Evolutionary conservation across 2,329 filamentous ascomycete species (phyloP), one percentile per base, ranked within the genome.

Genomic region (Sordariomycetes sp.): DNA sequence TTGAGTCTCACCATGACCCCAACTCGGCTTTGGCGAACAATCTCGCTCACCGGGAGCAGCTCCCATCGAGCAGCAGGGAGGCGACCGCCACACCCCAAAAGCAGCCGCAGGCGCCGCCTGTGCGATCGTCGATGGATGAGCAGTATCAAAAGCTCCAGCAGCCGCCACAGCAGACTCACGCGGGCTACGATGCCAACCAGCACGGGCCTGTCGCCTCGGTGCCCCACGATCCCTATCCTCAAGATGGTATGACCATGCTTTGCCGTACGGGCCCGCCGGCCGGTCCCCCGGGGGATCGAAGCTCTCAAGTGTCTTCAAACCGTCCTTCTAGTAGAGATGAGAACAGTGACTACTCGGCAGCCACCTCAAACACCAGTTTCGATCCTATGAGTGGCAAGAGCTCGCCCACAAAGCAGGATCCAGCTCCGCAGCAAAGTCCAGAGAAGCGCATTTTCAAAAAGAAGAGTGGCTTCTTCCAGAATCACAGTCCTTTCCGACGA

Each of bases 211-310:
- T 85, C 39, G 68, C 78, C 4, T 61, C 75, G 11, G 74, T 94
- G 3, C 87, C 90, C 11, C 87, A 95, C 48, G 93, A 96, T 47
- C 86, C 92, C 8, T 95, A 95, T 53, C 88, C 90, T 0, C 76
- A 82, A 56, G 90, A 96, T 53, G 90, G 88, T 5, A 96, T 96
- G 87, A 95, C 90, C 0, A 94, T 96, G 75, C 82, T 95, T 42
- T 96, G 90, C 58, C 79, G 87, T 39, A 79, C 84, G 25, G 82
- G 77, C 9, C n/a, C n/a, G n/a, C 70, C 77, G 38, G 75, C 80
- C 24, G 79, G 79, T 4, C 73, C 80, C 25, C 49, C 53, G 12
- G 60, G 75, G 61, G 58, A 87, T 70, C 58, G 55, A 23, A 60
- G 58, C 40, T 64, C 63, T 5, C 58, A 65, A 18, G 50, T 63